phyloP scores from a whole-genome alignment of 1,284 basidiomycete genomes.

The Pseudozyma hubeiensis region DNA sequence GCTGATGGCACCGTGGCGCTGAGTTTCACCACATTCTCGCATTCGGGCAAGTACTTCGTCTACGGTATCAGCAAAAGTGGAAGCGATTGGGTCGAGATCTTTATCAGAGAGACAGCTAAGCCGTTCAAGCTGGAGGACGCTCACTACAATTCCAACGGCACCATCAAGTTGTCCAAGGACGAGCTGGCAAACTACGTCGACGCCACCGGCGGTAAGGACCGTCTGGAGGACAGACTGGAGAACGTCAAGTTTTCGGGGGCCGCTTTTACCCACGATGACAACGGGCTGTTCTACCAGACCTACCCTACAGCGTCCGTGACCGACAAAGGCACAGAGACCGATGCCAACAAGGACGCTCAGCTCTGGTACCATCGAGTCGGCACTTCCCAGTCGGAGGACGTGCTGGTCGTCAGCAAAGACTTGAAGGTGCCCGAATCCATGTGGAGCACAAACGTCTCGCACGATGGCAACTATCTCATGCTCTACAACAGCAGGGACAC shows the following conservation, averaged over 20 bases:
- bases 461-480: conserved; percentile 63
- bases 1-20: conserved; percentile 64
- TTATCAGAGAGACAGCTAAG: conserved; percentile 56
- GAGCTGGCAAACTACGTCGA: conserved; percentile 41
- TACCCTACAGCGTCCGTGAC: conserved; percentile 55
- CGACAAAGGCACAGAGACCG: conserved; percentile 66
- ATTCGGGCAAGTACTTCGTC: conserved; percentile 61
- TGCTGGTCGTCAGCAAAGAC: conserved; percentile 62
- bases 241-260: conserved; percentile 63
- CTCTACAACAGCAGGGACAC: conserved; percentile 63
- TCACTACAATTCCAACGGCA: conserved; percentile 48
- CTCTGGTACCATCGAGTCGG: conserved; percentile 66
- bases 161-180: conserved; percentile 40
- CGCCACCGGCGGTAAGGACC: conserved; percentile 53
- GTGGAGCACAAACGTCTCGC: conserved; percentile 58
- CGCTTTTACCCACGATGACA: conserved; percentile 63
- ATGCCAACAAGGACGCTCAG: conserved; percentile 63
- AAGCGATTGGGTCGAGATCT: conserved; percentile 65
- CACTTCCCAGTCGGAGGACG: conserved; percentile 59
- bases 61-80: conserved; percentile 66
- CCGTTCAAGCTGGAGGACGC: conserved; percentile 52
- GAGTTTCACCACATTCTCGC: conserved; percentile 58
- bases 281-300: conserved; percentile 66
- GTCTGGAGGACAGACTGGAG: conserved; percentile 57
- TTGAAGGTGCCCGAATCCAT: conserved; percentile 52